Base-by-base conservation (phyloP, 106 monocot species). In the Dioscorea zingiberensis region DNA sequence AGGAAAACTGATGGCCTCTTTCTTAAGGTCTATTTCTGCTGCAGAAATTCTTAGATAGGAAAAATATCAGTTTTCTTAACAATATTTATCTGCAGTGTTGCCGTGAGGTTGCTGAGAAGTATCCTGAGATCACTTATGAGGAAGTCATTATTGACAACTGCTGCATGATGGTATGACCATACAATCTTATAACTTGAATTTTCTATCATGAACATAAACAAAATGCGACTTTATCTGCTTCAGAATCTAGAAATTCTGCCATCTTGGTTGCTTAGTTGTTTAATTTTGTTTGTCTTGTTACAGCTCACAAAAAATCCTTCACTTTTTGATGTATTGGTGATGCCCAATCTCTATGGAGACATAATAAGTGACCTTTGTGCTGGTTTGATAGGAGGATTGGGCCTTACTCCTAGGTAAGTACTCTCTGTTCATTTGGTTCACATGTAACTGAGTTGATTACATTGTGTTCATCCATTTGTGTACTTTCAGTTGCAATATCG, bases 331-430 rank as follows among this genome's bases (percentile, higher is more conserved):
- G 91, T 97, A n/a, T 29, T 97, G 55, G 95, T 97, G 66, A 97
- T 91, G 87, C 95, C 95, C 46, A 97, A 97, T 74, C 78, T 91
- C 23, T 97, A 97, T 38, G 95, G 95, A 70, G 95, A 97, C 57
- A 97, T 97, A 27, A 97, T 97, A 45, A 97, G 95, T 64, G 95
- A 97, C 62, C 95, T 97, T 19, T 97, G 95, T 74, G 95, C 91
- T 44, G 95, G 91, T 24, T 81, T 91, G 62, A 97, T 97, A 67
- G 95, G 95, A 22, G 95, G 95, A 8, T 75, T 97, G 69, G 95
- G 95, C 26, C 66, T 91, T 44, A 91, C 91, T 66, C 95, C 95
- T 9, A 97, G 95, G 95, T 91, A 80, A 23, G 14, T 47, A 44
- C 45, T 11, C 38, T 45, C 21, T 27, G 17, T 58, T 38, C 2